Evolutionary conservation across 1,284 basidiomycete genomes (phyloP), one percentile per base, ranked within the genome.

Genomic region (Melampsora abietis-canadensis): DNA sequence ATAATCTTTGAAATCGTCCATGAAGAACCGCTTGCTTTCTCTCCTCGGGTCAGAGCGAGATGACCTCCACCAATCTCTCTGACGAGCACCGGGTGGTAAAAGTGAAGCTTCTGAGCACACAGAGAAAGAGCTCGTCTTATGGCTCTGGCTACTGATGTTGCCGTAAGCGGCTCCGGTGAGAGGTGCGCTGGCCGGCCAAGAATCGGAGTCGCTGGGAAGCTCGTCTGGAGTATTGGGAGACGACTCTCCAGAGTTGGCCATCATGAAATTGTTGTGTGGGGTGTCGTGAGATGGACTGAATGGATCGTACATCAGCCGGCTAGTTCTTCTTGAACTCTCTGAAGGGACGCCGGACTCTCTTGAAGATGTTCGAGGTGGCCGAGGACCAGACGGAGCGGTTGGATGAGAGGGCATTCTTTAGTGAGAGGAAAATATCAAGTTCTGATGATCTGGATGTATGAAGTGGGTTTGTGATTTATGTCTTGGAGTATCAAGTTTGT

Each of bases 1-100:
- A 47, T 54, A 73, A n/a, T 73, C 62, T 21, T 57, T 51, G 12
- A 64, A 73, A 31, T 73, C 70, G 19, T 65, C 47, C 70, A 73
- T 73, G 27, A 65, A 73, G 15, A 46, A 54, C 8, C 63, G 40
- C 51, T 46, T 63, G 17, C 63, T 73, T 21, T 46, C 70, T 48
- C 51, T 66, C 5, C 51, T 27, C 17, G 70, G 63, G 48, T 73
- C 70, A 10, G 54, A n/a, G 8, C 60, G 62, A 17, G 34, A 60
- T 62, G 60, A 30, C 34, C 60, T 62, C 60, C 60, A 62, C 19
- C 21, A 62, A 57, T 57, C 51, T 27, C 51, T 21, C 51, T n/a
- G 15, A 57, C 51, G 21, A 24, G 51, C 51, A 5, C 40, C 40
- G 0, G 51, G 51, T 21, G 51, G n/a, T 14, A 57, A 57, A 57